Percentiles rank a stretch among this genome's conserved stretches.
phyloP scores from a whole-genome alignment of 2,329 filamentous ascomycete species.

The Alternaria metachromatica region DNA sequence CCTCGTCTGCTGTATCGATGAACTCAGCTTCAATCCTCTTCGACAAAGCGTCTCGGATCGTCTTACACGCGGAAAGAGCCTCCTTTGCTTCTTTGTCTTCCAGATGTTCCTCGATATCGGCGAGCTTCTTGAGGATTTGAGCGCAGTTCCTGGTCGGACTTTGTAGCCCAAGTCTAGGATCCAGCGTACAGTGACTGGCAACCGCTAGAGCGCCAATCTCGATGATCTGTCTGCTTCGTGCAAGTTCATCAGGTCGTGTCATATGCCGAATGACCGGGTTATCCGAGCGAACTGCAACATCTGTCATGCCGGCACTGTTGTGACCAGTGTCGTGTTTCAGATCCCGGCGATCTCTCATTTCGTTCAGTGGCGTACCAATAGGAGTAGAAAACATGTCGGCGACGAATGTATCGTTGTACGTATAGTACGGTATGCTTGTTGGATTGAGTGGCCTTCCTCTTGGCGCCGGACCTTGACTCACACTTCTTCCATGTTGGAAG shows the following conservation, averaged over 20 bases:
- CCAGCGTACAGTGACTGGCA: conserved; percentile 8
- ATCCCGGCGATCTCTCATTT: background rate
- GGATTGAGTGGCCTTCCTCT: conserved; percentile 4
- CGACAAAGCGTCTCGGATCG: conserved; percentile 19
- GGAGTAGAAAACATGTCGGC: conserved; percentile 14
- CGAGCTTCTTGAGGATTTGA: conserved; percentile 20
- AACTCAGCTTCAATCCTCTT: background rate
- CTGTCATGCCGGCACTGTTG: background rate
- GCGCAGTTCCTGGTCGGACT: background rate
- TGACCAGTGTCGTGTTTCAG: background rate
- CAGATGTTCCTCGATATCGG: conserved; percentile 27
- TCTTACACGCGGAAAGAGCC: conserved; percentile 26
- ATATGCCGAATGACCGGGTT: conserved; percentile 24
- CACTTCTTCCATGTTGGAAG: conserved; percentile 5
- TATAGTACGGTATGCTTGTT: conserved; percentile 12
- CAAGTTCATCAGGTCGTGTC: conserved; percentile 20
- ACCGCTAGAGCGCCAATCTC: conserved; percentile 42
- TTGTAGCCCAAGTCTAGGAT: conserved; percentile 1
- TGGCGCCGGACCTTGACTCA: conserved; percentile 10
- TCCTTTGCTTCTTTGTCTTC: conserved; percentile 11
- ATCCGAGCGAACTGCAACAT: background rate
- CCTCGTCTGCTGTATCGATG: background rate
- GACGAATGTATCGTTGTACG: background rate
- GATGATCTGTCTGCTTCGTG: conserved; percentile 32
- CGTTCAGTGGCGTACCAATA: conserved; percentile 23